Conservation (phyloP, 306 rosid genomes). For the Prunus salicina region DNA sequence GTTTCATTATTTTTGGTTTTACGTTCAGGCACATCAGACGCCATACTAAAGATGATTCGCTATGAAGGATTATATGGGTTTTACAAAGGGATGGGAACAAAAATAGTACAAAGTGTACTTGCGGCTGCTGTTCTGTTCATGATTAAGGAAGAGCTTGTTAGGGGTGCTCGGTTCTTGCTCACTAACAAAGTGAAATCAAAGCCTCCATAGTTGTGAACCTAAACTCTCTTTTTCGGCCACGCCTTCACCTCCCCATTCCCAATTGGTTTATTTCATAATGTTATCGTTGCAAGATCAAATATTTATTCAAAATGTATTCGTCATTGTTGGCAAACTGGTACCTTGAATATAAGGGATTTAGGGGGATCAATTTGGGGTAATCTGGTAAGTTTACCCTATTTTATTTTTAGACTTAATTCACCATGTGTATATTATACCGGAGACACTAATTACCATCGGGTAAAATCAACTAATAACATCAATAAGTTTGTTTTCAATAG, state of each 20-base stretch:
- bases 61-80: constrained; percentile 81
- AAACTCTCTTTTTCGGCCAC: neutral
- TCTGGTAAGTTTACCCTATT: neutral
- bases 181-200: constrained; percentile 44
- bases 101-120: constrained; percentile 84
- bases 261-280: constrained; percentile 4
- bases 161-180: constrained; percentile 57
- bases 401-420: neutral
- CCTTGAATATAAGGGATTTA: neutral
- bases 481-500: no score
- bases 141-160: constrained; percentile 92
- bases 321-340: constrained; percentile 4
- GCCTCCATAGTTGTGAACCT: constrained; percentile 33
- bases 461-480: neutral
- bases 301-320: constrained; percentile 7
- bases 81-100: constrained; percentile 94
- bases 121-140: constrained; percentile 97
- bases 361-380: neutral
- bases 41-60: constrained; percentile 77
- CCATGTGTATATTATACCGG: neutral
- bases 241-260: neutral
- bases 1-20: neutral
- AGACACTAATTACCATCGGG: neutral
- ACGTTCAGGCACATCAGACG: constrained; percentile 81
- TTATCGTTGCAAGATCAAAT: constrained; percentile 15